These are phyloP conservation scores for Angophora floribunda DNA, from an alignment of 345 rosid species.

Conservation along the genomic window DNA sequence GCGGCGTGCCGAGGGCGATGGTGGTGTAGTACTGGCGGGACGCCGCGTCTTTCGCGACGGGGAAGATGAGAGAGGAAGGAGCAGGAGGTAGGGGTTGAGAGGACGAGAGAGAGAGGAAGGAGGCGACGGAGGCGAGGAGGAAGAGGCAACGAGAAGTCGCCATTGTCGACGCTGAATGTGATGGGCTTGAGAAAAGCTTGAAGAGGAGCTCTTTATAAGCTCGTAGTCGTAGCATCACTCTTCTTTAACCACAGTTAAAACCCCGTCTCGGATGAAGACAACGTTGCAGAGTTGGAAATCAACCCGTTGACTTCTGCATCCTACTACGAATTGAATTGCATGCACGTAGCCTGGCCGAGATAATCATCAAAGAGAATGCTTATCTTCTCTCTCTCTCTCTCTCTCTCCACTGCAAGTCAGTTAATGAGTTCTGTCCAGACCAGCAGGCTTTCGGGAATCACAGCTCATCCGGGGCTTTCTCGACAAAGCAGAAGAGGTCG, in stretches of 20 bases:
- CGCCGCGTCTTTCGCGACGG: conserved; percentile 24
- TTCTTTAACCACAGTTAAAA: not conserved
- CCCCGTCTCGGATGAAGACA: not conserved
- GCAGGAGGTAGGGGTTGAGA: not conserved
- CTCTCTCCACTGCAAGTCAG: not conserved
- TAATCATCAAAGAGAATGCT: not conserved
- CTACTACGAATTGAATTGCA: not conserved
- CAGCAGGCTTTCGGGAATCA: not conserved
- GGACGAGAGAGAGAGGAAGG: not conserved
- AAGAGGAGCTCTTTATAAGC: not conserved
- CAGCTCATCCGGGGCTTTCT: not conserved
- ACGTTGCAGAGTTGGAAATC: not conserved
- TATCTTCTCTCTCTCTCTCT: not conserved
- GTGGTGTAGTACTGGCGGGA: conserved; percentile 34
- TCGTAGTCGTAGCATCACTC: not conserved
- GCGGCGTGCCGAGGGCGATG: conserved; percentile 18
- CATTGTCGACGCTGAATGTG: not conserved
- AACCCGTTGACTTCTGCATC: not conserved
- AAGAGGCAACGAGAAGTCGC: not conserved
- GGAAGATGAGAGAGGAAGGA: conserved; percentile 14
- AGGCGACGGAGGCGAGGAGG: not conserved
- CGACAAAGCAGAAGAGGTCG: not conserved
- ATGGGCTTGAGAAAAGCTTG: not conserved
- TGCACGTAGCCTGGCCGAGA: not conserved
- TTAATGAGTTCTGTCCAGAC: not conserved